Percentiles rank a stretch among this genome's conserved stretches.
Evolutionary conservation across 495 filamentous ascomycete species (phyloP).

Genomic region (Clavariopsis aquatica): DNA sequence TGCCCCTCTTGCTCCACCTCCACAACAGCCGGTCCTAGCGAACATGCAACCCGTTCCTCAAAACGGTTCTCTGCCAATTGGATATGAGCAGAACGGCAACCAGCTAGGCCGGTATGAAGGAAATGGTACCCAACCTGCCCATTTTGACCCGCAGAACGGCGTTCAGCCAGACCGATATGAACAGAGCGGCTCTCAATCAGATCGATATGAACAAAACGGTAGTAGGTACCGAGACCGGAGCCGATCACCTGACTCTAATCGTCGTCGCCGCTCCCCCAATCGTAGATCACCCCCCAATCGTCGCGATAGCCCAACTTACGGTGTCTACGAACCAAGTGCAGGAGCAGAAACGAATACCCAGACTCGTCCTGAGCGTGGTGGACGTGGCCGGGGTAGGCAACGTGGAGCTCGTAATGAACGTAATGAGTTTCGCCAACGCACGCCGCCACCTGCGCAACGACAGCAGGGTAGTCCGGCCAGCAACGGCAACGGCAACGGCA

Average conservation of each 20-base stretch:
- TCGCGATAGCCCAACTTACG: conserved; percentile 69
- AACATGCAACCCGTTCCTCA: conserved; percentile 7
- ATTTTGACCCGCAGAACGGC: neutral
- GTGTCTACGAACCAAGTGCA: conserved; percentile 48
- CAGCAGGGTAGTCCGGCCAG: conserved; percentile 53
- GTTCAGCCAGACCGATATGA: neutral
- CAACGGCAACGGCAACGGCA: conserved; percentile 46
- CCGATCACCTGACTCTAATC: conserved; percentile 43
- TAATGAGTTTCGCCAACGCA: conserved; percentile 79
- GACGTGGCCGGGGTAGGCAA: conserved; percentile 33
- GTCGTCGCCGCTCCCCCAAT: conserved; percentile 32
- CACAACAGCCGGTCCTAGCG: conserved; percentile 6
- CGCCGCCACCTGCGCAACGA: conserved; percentile 63
- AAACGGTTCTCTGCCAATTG: conserved; percentile 18
- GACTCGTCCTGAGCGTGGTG: conserved; percentile 29
- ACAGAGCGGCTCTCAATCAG: conserved; percentile 22
- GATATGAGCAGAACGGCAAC: conserved; percentile 29
- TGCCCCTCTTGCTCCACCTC: conserved; percentile 7
- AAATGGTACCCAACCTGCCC: too few relatives aligned
- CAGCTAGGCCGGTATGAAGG: too few relatives aligned
- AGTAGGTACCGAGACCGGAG: conserved; percentile 40
- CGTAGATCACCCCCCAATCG: conserved; percentile 42
- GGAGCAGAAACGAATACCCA: conserved; percentile 21
- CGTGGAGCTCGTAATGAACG: conserved; percentile 47
- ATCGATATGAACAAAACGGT: conserved; percentile 30